These are phyloP conservation scores for Fusarium virguliforme DNA, from an alignment of 2,329 filamentous ascomycete species.

Conservation along the genomic window DNA sequence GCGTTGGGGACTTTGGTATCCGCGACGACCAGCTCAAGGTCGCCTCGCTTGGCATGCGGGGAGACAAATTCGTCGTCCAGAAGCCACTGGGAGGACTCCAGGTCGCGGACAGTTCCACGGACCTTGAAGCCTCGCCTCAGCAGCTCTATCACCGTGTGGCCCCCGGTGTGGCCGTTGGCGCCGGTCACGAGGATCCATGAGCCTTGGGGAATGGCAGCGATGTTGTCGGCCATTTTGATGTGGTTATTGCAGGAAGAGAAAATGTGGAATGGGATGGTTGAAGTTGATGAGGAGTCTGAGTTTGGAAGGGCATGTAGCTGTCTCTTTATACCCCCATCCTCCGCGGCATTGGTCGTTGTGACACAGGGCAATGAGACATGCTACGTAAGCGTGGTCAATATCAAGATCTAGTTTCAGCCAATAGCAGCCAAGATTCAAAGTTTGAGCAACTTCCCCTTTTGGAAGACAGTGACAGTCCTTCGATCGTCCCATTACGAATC, in stretches of 20 bases:
- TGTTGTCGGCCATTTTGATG: conserved; percentile 6
- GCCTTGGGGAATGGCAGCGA: conserved; percentile 38
- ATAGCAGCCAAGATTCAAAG: not conserved
- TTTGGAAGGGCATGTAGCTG: not conserved
- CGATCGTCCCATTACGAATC: not conserved
- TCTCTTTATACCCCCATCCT: conserved; percentile 1
- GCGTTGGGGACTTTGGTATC: conserved; percentile 35
- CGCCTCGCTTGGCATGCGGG: conserved; percentile 19
- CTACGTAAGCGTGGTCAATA: too few species aligned
- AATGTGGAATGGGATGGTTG: rapidly evolving
- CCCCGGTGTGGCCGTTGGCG: conserved; percentile 43
- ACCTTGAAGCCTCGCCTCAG: conserved; percentile 44
- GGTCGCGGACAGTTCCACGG: conserved; percentile 39
- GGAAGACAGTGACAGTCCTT: not conserved
- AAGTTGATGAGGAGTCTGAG: not conserved
- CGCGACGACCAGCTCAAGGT: conserved; percentile 40
- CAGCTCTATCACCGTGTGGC: conserved; percentile 43
- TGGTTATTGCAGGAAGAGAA: not conserved
- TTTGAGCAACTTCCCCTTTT: not conserved
- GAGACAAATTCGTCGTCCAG: conserved; percentile 31
- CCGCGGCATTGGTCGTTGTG: not conserved
- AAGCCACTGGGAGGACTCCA: conserved; percentile 41
- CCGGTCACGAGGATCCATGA: conserved; percentile 47
- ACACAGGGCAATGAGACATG: not conserved
- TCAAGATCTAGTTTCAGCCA: not conserved